Conservation (phyloP, 2,329 filamentous ascomycete species). For the Ascosphaera pollenicola region DNA sequence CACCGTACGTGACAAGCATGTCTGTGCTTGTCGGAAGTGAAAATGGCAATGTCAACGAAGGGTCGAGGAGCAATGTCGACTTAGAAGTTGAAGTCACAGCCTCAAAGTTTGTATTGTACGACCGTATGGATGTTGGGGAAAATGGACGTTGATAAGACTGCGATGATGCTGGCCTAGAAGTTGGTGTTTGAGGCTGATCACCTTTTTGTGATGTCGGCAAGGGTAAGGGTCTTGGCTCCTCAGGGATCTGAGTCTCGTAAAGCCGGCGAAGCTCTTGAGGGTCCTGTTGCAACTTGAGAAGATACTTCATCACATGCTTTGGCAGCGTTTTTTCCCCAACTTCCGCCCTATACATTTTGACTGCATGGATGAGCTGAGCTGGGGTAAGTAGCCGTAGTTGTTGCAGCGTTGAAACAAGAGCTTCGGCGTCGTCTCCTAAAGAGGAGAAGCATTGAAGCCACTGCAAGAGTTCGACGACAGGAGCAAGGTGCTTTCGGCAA, state of each 20-base stretch:
- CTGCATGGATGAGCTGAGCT: constrained; percentile 75
- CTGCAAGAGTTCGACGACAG: constrained; percentile 80
- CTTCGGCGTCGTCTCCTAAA: constrained; percentile 71
- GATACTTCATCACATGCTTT: constrained; percentile 72
- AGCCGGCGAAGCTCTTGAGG: constrained; percentile 30
- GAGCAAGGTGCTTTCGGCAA: constrained; percentile 62
- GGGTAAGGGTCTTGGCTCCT: constrained; percentile 1
- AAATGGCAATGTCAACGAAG: constrained; percentile 82
- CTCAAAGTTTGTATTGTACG: constrained; percentile 3
- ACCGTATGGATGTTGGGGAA: not conserved
- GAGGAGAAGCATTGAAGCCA: constrained; percentile 98
- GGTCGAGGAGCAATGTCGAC: constrained; percentile 49
- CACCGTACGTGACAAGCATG: constrained; percentile 89
- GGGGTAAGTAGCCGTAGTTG: constrained; percentile 69
- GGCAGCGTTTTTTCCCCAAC: constrained; percentile 84
- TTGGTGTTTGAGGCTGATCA: constrained; percentile 8
- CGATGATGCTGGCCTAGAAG: constrained; percentile 6
- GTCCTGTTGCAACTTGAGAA: constrained; percentile 60
- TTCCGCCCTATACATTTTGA: constrained; percentile 81
- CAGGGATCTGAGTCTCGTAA: constrained; percentile 5
- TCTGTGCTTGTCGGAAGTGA: constrained; percentile 89
- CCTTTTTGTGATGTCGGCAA: not conserved
- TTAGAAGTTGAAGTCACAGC: constrained; percentile 6
- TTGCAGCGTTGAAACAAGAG: constrained; percentile 67
- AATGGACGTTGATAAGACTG: not conserved